phyloP scores from a whole-genome alignment of 331 rosid species.

The Quercus tomentella region DNA sequence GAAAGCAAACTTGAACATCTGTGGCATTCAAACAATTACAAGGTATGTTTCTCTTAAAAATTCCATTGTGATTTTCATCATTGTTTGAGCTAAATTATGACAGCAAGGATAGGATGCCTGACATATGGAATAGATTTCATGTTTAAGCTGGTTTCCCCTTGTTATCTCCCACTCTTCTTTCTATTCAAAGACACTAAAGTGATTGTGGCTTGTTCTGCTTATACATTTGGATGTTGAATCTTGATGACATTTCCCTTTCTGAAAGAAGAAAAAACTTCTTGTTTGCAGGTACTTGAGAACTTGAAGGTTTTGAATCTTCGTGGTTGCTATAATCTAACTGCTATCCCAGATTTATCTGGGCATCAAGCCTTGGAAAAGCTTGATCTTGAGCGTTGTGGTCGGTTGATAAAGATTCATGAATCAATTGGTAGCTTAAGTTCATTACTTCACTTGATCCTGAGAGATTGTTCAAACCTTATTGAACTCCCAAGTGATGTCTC shows the following conservation, averaged over 20 bases:
- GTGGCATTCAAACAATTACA: constrained; percentile 18
- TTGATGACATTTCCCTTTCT: neutral
- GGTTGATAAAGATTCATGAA: constrained; percentile 38
- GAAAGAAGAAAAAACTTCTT: neutral
- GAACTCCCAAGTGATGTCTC: constrained; percentile 48
- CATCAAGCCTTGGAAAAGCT: constrained; percentile 45
- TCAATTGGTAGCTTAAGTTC: constrained; percentile 37
- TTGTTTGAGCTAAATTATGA: neutral
- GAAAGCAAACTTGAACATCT: constrained; percentile 32
- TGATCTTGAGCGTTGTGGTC: constrained; percentile 35
- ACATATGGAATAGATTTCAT: neutral
- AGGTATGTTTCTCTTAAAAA: constrained; percentile 24
- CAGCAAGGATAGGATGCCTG: neutral
- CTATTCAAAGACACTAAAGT: neutral
- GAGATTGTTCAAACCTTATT: constrained; percentile 32
- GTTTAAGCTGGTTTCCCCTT: neutral
- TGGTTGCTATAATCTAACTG: constrained; percentile 22
- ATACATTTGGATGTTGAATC: neutral
- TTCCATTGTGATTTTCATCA: neutral
- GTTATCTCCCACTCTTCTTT: neutral
- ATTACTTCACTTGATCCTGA: constrained; percentile 47
- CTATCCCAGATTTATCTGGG: constrained; percentile 53
- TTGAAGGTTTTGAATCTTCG: constrained; percentile 48
- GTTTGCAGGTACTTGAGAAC: constrained; percentile 42
- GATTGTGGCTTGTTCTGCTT: neutral